Base-by-base conservation (phyloP, 768 basidiomycete genomes). In the Lyophyllum decastes region DNA sequence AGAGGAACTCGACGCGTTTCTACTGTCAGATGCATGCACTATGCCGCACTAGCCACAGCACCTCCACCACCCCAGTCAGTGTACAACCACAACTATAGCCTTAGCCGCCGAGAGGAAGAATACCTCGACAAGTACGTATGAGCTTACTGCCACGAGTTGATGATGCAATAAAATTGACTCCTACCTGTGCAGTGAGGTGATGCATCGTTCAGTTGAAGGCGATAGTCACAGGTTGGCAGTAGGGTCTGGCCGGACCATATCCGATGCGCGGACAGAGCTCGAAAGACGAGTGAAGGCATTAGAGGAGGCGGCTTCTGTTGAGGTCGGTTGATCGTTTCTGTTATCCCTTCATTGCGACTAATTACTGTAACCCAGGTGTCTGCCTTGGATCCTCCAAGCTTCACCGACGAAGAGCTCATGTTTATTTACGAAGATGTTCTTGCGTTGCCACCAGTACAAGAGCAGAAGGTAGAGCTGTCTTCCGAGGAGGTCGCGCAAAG, bases 351-450 rank as follows among this genome's bases (percentile, higher is more conserved):
- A 16, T 22, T 19, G 34, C 27, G 38, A 49, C 24, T 59, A 44
- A 43, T 14, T 51, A 24, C 24, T 6, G 9, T 44, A 5, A 40
- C 35, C 1, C 49, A 80, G 79, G 67, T 69, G 54, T 58, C 68
- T 12, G 66, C 68, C 27, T 51, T 70, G 6, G 75, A 75, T 24
- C 57, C 70, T 1, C 68, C 72, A 9, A 60, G 67, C 2, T 82
- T 77, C 57, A 72, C 74, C 1, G 81, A 82, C 60, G 72, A 75
- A 19, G 78, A 79, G 10, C 65, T 82, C 4, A 41, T 76, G 44
- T 53, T 65, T 1, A 59, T 82, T 44, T 82, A 82, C 57, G 73
- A 79, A 55, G 78, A 81, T 55, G 65, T 82, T 19, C 72, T 81
- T 22, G 72, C 75, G 21, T 66, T 76, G 26, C 70, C 71, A 17